These are phyloP conservation scores for Epichloe sp. DNA, from an alignment of 2,329 filamentous ascomycete genomes.

Conservation along the genomic window DNA sequence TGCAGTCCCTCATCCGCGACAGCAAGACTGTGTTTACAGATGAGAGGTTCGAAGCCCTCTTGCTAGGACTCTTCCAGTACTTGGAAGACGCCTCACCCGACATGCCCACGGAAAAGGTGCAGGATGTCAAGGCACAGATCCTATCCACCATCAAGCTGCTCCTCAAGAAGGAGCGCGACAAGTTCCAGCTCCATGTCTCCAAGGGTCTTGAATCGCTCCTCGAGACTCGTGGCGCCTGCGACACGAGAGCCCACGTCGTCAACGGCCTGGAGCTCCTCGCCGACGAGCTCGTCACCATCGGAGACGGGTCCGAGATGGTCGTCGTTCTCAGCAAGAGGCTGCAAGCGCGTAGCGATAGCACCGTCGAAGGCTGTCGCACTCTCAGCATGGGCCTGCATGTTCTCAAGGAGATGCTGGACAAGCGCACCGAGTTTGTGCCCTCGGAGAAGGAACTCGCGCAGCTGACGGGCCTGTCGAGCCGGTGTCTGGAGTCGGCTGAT, in stretches of 20 bases:
- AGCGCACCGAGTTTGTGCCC: conserved; percentile 33
- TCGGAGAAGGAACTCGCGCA: conserved; percentile 36
- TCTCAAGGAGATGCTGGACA: conserved; percentile 45
- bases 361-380: conserved; percentile 34
- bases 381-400: conserved; percentile 52
- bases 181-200: conserved; percentile 54
- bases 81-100: conserved; percentile 48
- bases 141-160: conserved; percentile 62
- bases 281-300: conserved; percentile 55
- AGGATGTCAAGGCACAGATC: conserved; percentile 62
- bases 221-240: conserved; percentile 50
- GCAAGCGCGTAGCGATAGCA: conserved; percentile 25
- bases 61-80: conserved; percentile 57
- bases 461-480: conserved; percentile 37
- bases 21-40: conserved; percentile 49
- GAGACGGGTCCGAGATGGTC: conserved; percentile 48
- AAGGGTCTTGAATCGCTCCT: conserved; percentile 56
- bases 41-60: conserved; percentile 54
- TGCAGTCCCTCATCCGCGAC: conserved; percentile 62
- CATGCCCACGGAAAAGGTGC: conserved; percentile 48
- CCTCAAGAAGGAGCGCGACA: conserved; percentile 51
- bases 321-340: conserved; percentile 39
- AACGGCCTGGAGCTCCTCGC: conserved; percentile 61
- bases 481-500: conserved; percentile 46
- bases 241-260: conserved; percentile 57